Percentiles rank a stretch among this genome's conserved stretches.
phyloP scores from a whole-genome alignment of 176 grass and related monocot species.

The Hordeum marinum region DNA sequence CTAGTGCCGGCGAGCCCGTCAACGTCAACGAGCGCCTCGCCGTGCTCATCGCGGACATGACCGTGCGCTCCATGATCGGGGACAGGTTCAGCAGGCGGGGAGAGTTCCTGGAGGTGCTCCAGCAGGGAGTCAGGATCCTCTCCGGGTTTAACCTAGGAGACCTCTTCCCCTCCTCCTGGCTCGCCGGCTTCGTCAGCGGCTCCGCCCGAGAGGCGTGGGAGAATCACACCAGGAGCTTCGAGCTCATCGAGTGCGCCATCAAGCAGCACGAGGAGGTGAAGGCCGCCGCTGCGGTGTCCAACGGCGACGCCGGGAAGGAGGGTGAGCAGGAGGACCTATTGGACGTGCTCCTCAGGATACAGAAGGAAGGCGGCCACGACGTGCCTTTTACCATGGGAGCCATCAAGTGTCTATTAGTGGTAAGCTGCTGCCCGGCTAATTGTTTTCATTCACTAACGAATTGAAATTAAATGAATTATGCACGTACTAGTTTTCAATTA shows the following conservation, averaged over 20 bases:
- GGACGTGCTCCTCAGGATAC: slow-evolving; percentile 4
- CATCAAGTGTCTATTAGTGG: neutral
- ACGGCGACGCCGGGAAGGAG: neutral
- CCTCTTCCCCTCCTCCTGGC: neutral
- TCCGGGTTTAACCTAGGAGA: neutral
- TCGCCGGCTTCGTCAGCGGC: neutral
- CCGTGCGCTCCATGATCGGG: neutral
- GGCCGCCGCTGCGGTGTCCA: neutral
- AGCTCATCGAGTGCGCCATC: neutral
- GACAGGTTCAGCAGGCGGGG: neutral
- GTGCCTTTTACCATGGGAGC: neutral
- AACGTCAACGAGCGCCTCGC: neutral
- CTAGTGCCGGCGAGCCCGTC: neutral
- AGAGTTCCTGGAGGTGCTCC: neutral
- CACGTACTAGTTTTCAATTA: too few species aligned
- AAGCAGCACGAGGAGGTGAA: neutral
- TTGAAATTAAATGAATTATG: too few species aligned
- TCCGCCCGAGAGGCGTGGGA: neutral
- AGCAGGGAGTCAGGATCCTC: neutral
- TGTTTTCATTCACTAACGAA: neutral
- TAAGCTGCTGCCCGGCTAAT: neutral
- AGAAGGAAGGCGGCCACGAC: neutral
- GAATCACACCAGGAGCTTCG: neutral
- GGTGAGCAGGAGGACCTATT: neutral
- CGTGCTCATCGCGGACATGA: neutral